Evolutionary conservation across 1,284 basidiomycete species (phyloP).

Genomic region (Apiotrichum porosum): DNA sequence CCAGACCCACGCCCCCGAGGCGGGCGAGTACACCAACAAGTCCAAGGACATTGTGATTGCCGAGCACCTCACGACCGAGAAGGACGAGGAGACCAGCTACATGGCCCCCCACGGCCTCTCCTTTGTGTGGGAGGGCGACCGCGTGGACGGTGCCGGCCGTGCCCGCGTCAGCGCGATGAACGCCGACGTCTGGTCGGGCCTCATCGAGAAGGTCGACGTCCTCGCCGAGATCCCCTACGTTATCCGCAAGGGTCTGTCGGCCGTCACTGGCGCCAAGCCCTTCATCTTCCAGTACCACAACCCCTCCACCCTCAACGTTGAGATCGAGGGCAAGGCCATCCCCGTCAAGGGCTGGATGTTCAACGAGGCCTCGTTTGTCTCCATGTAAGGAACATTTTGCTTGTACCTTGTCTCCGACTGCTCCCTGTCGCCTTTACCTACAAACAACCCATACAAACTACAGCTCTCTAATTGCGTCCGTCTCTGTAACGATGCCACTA

Average conservation of each 20-base stretch:
- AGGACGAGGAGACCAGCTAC: constrained; percentile 76
- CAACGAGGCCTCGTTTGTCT: constrained; percentile 89
- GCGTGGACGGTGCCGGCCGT: constrained; percentile 51
- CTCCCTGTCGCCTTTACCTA: background rate
- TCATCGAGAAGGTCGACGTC: constrained; percentile 96
- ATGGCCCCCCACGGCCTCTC: constrained; percentile 64
- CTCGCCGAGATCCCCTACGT: constrained; percentile 93
- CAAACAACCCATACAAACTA: background rate
- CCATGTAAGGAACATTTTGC: constrained; percentile 35
- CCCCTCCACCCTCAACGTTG: constrained; percentile 63
- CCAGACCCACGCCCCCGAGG: constrained; percentile 63
- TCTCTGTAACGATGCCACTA: background rate
- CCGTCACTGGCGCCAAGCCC: constrained; percentile 53
- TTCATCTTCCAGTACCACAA: constrained; percentile 73
- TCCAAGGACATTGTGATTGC: constrained; percentile 63
- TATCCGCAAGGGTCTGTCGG: constrained; percentile 51
- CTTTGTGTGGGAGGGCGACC: constrained; percentile 75
- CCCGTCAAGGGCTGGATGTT: constrained; percentile 67
- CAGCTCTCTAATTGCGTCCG: too few relatives aligned
- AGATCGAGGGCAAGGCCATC: constrained; percentile 50
- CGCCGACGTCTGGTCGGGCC: constrained; percentile 56
- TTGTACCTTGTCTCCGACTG: background rate
- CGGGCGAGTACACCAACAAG: constrained; percentile 44
- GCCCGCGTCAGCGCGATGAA: constrained; percentile 59
- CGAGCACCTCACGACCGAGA: constrained; percentile 60